A percentile compares a stretch with the other conserved stretches of the same genome.
phyloP scores from a whole-genome alignment of 2,329 filamentous ascomycete species.

The Verticillium albo-atrum region DNA sequence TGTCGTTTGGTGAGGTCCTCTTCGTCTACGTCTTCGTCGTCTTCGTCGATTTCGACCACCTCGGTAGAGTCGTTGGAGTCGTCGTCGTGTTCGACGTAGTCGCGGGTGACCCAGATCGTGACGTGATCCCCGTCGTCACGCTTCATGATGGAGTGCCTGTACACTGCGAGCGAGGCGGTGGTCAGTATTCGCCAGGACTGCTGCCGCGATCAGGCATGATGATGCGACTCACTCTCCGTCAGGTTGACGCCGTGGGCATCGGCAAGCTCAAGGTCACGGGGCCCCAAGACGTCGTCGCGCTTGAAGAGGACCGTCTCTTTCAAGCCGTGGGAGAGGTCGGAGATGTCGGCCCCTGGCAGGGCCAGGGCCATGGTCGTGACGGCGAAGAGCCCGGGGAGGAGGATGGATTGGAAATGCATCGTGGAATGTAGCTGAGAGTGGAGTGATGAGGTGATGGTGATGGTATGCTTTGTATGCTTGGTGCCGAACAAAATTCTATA shows the following conservation, averaged over 20 bases:
- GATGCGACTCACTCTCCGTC: neutral
- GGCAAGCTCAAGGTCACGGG: neutral
- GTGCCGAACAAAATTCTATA: neutral
- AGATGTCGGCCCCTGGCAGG: neutral
- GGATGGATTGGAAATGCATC: neutral
- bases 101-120: neutral
- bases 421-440: neutral
- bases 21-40: neutral
- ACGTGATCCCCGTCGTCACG: neutral
- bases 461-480: neutral
- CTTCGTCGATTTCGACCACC: neutral
- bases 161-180: neutral
- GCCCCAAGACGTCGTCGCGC: neutral
- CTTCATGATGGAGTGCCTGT: neutral
- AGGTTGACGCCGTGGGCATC: neutral
- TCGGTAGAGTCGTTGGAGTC: neutral
- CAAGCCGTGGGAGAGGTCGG: neutral
- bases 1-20: neutral
- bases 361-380: neutral
- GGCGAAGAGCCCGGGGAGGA: neutral
- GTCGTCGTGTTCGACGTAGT: neutral
- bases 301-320: neutral
- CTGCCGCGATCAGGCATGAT: neutral
- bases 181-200: neutral
- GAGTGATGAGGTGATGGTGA: neutral